These are phyloP conservation scores for Penicillium verhagenii DNA, from an alignment of 495 filamentous ascomycete species.

Conservation along the genomic window DNA sequence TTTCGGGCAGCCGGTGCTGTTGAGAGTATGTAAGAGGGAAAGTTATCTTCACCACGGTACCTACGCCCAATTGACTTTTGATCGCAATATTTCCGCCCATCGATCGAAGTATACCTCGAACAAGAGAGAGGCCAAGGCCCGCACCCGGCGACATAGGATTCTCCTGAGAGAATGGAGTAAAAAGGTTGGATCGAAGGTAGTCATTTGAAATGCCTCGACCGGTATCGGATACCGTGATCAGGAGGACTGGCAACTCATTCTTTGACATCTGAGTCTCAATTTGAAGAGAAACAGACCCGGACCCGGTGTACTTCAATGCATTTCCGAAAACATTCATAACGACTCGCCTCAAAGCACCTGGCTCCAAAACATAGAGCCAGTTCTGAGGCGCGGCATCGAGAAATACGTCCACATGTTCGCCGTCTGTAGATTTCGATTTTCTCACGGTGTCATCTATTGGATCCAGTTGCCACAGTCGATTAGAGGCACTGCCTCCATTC, in stretches of 20 bases:
- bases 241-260: not conserved
- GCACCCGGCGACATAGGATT: conserved; percentile 41
- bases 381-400: conserved; percentile 59
- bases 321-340: conserved; percentile 82
- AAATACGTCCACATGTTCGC: conserved; percentile 55
- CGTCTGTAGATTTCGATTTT: not conserved
- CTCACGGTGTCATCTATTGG: not conserved
- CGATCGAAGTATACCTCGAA: conserved; percentile 37
- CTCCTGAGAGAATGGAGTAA: conserved; percentile 46
- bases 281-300: conserved; percentile 61
- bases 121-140: conserved; percentile 39
- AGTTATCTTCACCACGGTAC: conserved; percentile 20
- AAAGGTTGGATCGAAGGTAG: conserved; percentile 39
- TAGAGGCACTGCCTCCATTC: not conserved
- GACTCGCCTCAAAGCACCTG: conserved; percentile 67
- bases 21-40: conserved; percentile 21
- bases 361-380: conserved; percentile 63
- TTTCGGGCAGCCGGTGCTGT: conserved; percentile 26
- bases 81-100: conserved; percentile 40
- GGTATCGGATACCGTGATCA: conserved; percentile 28
- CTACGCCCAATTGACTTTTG: conserved; percentile 34
- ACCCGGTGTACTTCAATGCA: conserved; percentile 70
- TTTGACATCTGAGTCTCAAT: conserved; percentile 32
- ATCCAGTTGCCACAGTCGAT: not conserved
- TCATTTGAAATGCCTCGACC: conserved; percentile 42